Evolutionary conservation across 768 basidiomycete genomes (phyloP).

Genomic region (Mycena rosella): DNA sequence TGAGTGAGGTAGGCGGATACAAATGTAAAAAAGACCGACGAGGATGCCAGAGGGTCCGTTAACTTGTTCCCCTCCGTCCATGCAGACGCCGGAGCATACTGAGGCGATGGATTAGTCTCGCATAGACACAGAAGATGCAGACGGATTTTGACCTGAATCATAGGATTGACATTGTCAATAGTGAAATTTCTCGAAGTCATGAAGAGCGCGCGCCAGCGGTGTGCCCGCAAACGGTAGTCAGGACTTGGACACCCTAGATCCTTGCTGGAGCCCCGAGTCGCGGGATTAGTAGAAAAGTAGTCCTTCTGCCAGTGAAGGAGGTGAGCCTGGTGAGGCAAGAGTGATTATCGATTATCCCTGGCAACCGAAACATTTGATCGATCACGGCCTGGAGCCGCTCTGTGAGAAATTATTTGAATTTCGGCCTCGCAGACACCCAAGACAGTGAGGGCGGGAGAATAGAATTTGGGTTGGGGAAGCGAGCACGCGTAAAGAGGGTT

Average conservation of each 20-base stretch:
- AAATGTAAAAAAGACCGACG: constrained; percentile 9
- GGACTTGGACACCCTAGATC: too few relatives aligned
- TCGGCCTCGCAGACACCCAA: too few relatives aligned
- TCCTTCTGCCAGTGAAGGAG: not conserved
- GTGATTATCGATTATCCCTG: too few relatives aligned
- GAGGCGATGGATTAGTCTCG: constrained; percentile 16
- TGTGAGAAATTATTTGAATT: too few relatives aligned
- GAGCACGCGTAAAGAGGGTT: too few relatives aligned
- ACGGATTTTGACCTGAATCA: constrained; percentile 12
- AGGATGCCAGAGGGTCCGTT: constrained; percentile 15
- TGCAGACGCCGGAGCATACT: constrained; percentile 22
- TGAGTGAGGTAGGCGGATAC: not conserved
- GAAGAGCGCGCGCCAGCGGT: constrained; percentile 22
- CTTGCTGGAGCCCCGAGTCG: too few relatives aligned
- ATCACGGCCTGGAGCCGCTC: too few relatives aligned
- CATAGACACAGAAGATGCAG: too few relatives aligned
- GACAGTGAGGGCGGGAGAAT: too few relatives aligned
- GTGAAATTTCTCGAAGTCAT: constrained; percentile 35
- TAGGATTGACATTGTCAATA: constrained; percentile 38
- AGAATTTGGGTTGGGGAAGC: too few relatives aligned
- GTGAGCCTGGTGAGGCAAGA: too few relatives aligned
- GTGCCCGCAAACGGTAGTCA: constrained; percentile 10
- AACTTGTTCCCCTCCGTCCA: constrained; percentile 33
- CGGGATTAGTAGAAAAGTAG: too few relatives aligned
- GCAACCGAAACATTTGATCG: not conserved